Base-by-base conservation (phyloP, 768 basidiomycete genomes). In the Xerocomus potaroensis region DNA sequence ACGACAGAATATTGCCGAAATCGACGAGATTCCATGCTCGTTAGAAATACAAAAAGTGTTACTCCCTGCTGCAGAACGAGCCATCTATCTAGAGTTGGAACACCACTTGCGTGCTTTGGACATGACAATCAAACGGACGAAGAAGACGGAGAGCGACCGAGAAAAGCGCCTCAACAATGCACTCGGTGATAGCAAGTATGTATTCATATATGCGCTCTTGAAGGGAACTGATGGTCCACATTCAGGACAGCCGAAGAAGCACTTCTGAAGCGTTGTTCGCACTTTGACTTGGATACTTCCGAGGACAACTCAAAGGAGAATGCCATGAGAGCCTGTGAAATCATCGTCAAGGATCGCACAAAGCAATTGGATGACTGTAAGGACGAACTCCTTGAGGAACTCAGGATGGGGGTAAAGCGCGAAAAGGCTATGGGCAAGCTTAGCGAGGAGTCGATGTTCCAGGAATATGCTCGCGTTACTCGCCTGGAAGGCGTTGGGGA, bases 1-100 rank as follows among this genome's bases (percentile, higher is more conserved):
- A n/a, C n/a, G n/a, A 15, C 56, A 96, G 86, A 96, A 96, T 59
- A 83, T 94, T 41, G 92, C 94, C 8, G 94, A 97, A 69, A 97
- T 96, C 46, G 92, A 93, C 50, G 94, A 97, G 68, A 97, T 97
- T 47, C 87, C 87, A 2, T 90, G 83, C 69, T 76, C 76, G 0
- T 77, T 75, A 49, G 72, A 85, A 46, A 68, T 83, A 23, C 74
- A 83, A 54, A 70, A 72, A 22, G 79, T 95, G 21, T 68, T 77
- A 34, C 81, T 95, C 8, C 93, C 94, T 11, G 91, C 93, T 6
- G 91, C 94, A 0, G 94, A 96, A 65, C 87, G 88, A 8, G 90
- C 92, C 0, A 92, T 97, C 51, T 96, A 97, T 64, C 76, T 94
- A 26, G 94, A 97, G 60, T 77, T 97, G 8, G 92, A 95, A 54